Evolutionary conservation across 2,329 filamentous ascomycete genomes (phyloP).

Genomic region (Clarireedia hainanense): DNA sequence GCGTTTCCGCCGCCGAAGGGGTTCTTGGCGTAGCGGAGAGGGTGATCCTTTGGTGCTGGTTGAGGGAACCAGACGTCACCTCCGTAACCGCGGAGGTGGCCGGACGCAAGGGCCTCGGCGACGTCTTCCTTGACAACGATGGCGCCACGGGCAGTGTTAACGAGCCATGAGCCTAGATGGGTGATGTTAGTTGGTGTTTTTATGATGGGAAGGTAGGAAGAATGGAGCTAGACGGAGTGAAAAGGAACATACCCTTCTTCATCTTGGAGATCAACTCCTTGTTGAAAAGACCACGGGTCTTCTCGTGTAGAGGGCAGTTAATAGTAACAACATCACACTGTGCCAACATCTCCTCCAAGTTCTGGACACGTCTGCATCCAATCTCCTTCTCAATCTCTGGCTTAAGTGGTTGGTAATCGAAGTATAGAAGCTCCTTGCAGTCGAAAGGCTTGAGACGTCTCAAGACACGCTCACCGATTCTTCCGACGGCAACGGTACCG

Average conservation of each 20-base stretch:
- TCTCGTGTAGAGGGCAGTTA: constrained; percentile 99
- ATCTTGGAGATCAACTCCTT: constrained; percentile 98
- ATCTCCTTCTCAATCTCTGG: constrained; percentile 90
- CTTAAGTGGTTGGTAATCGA: constrained; percentile 92
- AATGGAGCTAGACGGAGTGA: constrained; percentile 56
- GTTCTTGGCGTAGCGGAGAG: constrained; percentile 86
- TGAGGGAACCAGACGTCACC: constrained; percentile 90
- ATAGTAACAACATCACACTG: constrained; percentile 98
- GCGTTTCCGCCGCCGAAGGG: constrained; percentile 95
- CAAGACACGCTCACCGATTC: constrained; percentile 96
- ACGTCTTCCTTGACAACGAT: constrained; percentile 99
- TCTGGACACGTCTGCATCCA: constrained; percentile 81
- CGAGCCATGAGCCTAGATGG: constrained; percentile 73
- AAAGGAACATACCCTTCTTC: constrained; percentile 80
- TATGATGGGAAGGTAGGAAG: not conserved
- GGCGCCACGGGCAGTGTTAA: constrained; percentile 97
- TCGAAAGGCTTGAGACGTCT: constrained; percentile 94
- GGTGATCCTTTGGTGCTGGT: constrained; percentile 88
- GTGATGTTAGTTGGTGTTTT: not conserved
- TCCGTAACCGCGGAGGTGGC: constrained; percentile 84
- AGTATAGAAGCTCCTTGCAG: constrained; percentile 99
- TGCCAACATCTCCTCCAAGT: constrained; percentile 83
- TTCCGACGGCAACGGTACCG: constrained; percentile 92
- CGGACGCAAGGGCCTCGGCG: constrained; percentile 81
- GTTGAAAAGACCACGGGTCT: constrained; percentile 94